Conservation (phyloP, 2,329 filamentous ascomycete species). For the Cladorrhinum sp. region DNA sequence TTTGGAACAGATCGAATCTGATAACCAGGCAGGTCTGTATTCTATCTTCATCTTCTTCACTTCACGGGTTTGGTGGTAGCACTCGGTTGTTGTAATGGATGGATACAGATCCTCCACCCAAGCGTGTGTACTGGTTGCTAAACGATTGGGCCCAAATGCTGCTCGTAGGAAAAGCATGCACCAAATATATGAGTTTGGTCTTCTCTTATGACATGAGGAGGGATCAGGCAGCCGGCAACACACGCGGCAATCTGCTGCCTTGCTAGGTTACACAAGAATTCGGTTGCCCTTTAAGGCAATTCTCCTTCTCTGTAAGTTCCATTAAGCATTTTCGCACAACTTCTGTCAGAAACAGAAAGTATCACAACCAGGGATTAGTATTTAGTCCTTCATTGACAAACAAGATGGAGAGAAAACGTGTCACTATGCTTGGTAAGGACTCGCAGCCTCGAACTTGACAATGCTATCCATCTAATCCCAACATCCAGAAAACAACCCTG, state of each 20-base stretch:
- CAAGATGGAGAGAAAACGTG: constrained; percentile 21
- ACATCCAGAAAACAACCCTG: constrained; percentile 60
- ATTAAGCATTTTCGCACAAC: no score
- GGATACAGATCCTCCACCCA: no score
- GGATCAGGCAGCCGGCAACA: neutral
- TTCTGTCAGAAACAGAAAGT: no score
- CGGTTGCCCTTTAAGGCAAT: neutral
- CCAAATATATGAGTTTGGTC: neutral
- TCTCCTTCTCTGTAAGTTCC: no score
- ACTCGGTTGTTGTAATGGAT: no score
- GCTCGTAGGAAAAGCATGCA: neutral
- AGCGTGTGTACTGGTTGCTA: no score
- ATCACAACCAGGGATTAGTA: no score
- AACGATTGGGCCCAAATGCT: no score
- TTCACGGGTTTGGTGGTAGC: no score
- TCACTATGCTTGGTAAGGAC: constrained; percentile 20
- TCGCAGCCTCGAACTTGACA: no score
- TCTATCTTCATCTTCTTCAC: neutral
- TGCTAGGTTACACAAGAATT: neutral
- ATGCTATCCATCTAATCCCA: neutral
- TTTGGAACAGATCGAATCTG: neutral
- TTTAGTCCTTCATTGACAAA: no score
- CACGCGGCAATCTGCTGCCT: neutral
- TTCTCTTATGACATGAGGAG: neutral
- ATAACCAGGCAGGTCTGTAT: neutral